phyloP scores from a whole-genome alignment of 2,329 filamentous ascomycete species.

The Ophiocordyceps camponoti-saundersi region DNA sequence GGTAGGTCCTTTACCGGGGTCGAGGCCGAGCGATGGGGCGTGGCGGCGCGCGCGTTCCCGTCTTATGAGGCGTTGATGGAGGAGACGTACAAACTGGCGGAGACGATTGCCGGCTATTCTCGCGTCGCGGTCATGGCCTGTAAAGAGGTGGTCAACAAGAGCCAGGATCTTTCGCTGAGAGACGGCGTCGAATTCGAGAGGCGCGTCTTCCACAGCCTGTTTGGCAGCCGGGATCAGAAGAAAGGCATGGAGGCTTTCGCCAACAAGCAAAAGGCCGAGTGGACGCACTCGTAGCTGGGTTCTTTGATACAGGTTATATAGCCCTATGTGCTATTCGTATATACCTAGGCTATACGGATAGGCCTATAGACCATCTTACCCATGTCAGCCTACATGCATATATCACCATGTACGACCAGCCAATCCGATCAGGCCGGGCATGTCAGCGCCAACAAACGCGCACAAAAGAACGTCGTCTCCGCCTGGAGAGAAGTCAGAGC shows the following conservation, averaged over 20 bases:
- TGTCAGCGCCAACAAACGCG: background rate
- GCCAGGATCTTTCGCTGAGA: slow-evolving; percentile 71
- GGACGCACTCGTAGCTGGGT: slow-evolving; percentile 53
- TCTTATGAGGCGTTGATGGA: slow-evolving; percentile 70
- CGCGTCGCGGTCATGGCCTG: slow-evolving; percentile 73
- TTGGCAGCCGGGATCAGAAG: slow-evolving; percentile 94
- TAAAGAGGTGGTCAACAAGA: slow-evolving; percentile 99
- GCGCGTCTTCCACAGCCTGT: slow-evolving; percentile 79
- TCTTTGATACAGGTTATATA: background rate
- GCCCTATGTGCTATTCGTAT: no score
- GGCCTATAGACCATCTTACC: background rate
- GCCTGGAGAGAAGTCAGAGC: background rate
- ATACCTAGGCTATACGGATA: background rate
- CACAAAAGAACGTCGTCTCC: background rate
- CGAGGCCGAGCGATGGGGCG: slow-evolving; percentile 78
- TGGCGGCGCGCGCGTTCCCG: slow-evolving; percentile 69
- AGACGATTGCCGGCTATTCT: slow-evolving; percentile 76
- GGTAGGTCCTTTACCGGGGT: slow-evolving; percentile 69
- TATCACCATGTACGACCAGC: background rate
- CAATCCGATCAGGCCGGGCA: background rate
- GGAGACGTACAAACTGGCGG: slow-evolving; percentile 65
- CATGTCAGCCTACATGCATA: background rate
- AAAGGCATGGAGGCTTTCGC: slow-evolving; percentile 93
- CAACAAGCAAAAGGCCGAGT: slow-evolving; percentile 84
- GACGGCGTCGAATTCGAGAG: slow-evolving; percentile 94